These are phyloP conservation scores for Scheffersomyces segobiensis DNA, from an alignment of 1,139 yeast genomes.

Conservation along the genomic window DNA sequence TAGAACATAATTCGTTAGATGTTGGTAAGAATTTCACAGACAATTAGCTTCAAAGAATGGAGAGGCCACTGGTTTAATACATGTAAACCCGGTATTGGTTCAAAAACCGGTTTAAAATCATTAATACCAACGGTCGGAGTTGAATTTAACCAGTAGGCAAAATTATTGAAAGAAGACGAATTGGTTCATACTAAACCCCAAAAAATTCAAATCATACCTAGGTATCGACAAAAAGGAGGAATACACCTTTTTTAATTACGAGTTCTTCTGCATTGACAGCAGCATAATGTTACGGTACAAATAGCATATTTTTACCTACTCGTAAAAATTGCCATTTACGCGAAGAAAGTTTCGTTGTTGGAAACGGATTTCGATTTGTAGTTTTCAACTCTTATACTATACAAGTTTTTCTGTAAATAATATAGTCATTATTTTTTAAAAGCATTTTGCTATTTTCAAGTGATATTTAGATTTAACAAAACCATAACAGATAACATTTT, in stretches of 20 bases:
- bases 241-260: neutral
- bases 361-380: neutral
- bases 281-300: neutral
- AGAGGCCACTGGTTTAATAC: too few species aligned
- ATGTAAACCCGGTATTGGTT: neutral
- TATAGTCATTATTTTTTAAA: too few species aligned
- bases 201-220: neutral
- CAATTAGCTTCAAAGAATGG: too few species aligned
- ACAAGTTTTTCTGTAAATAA: neutral
- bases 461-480: neutral
- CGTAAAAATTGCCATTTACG: neutral
- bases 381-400: neutral
- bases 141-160: neutral
- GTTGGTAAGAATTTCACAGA: too few species aligned
- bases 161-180: too few species aligned
- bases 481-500: neutral
- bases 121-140: neutral
- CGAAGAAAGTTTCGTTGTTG: neutral
- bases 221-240: neutral
- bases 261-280: neutral
- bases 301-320: neutral
- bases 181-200: neutral
- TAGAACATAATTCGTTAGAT: too few species aligned
- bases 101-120: neutral
- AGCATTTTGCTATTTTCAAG: too few species aligned